A percentile compares a stretch with the other conserved stretches of the same genome.
These are phyloP conservation scores for Caryopteris hybrid DNA, from an alignment of 305 asterid species.

Conservation along the genomic window DNA sequence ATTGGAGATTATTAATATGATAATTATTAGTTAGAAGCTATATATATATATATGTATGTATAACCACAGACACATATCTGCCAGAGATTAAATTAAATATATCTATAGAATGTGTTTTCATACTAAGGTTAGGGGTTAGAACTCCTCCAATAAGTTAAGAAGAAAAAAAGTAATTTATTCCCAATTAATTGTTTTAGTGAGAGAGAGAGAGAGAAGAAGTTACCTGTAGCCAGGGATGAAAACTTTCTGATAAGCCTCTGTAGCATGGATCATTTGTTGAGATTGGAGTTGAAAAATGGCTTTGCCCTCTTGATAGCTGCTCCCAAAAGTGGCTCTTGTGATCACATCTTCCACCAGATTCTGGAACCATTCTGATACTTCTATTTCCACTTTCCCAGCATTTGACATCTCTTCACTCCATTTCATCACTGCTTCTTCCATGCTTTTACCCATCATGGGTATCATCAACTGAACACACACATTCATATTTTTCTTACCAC, in stretches of 20 bases:
- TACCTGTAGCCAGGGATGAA: conserved; percentile 90
- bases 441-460: conserved; percentile 65
- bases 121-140: too few relatives aligned
- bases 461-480: conserved; percentile 71
- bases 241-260: conserved; percentile 79
- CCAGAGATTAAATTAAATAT: too few relatives aligned
- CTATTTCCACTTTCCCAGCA: conserved; percentile 58
- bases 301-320: conserved; percentile 71
- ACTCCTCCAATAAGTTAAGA: too few relatives aligned
- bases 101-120: too few relatives aligned
- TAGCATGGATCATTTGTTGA: conserved; percentile 83
- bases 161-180: too few relatives aligned
- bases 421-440: conserved; percentile 50
- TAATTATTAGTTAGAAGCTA: too few relatives aligned
- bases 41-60: too few relatives aligned
- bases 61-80: too few relatives aligned
- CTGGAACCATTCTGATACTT: conserved; percentile 68
- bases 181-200: too few relatives aligned
- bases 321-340: conserved; percentile 72
- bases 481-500: too few relatives aligned
- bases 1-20: too few relatives aligned
- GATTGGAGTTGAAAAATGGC: conserved; percentile 72
- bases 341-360: conserved; percentile 70
- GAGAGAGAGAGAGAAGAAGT: too few relatives aligned
- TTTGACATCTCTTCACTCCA: conserved; percentile 55